Evolutionary conservation across 345 rosid species (phyloP).

Genomic region (Rhizophora mangle): DNA sequence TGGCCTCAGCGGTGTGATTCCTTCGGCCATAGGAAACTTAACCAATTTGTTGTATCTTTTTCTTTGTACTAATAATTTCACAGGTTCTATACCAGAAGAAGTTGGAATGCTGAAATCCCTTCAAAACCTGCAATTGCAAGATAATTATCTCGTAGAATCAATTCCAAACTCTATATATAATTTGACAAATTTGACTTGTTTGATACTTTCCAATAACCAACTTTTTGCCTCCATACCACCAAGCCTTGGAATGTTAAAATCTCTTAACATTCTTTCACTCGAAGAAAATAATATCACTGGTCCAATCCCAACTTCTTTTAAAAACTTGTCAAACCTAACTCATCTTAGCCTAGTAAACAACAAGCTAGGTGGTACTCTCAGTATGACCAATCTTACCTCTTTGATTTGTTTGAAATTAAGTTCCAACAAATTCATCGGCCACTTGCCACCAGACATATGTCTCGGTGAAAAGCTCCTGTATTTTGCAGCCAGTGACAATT

Average conservation of each 20-base stretch:
- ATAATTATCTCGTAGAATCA: slow-evolving; percentile 17
- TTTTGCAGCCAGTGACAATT: slow-evolving; percentile 22
- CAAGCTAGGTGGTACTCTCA: background rate
- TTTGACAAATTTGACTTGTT: background rate
- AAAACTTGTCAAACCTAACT: background rate
- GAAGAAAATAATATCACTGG: background rate
- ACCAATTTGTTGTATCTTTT: background rate
- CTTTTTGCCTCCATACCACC: background rate
- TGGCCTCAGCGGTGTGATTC: background rate
- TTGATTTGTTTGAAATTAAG: slow-evolving; percentile 16
- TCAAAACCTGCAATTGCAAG: background rate
- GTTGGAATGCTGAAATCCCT: background rate
- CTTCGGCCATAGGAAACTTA: background rate
- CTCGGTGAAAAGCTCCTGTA: slow-evolving; percentile 17
- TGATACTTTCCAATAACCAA: background rate
- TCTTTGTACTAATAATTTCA: no score
- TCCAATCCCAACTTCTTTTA: background rate
- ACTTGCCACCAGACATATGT: slow-evolving; percentile 23
- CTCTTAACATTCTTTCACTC: no score
- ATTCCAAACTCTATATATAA: slow-evolving; percentile 3
- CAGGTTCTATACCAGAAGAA: no score
- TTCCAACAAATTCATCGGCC: slow-evolving; percentile 23
- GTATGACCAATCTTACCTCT: slow-evolving; percentile 20
- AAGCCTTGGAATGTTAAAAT: background rate
- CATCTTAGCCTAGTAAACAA: background rate